phyloP scores from a whole-genome alignment of 352 stramenopile species.

The Globisporangium parvum region DNA sequence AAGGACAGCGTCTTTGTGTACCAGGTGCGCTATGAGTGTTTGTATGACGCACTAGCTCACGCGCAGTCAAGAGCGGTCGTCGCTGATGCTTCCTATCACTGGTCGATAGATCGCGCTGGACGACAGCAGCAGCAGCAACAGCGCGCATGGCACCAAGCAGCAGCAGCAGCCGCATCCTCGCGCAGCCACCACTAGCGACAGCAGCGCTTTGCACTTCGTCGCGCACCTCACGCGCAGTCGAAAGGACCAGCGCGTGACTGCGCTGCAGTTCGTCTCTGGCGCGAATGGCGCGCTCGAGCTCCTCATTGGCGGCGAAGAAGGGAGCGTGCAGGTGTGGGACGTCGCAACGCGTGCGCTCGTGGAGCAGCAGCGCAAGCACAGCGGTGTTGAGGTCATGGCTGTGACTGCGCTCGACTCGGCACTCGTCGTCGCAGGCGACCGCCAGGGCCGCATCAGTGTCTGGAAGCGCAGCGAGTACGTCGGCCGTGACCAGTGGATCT shows the following conservation, averaged over 20 bases:
- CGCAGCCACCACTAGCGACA: not conserved
- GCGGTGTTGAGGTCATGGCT: conserved; percentile 44
- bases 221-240: conserved; percentile 45
- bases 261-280: conserved; percentile 39
- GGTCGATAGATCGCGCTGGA: conserved; percentile 2
- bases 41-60: too few relatives aligned
- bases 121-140: not conserved
- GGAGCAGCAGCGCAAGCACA: conserved; percentile 66
- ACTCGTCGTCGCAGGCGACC: conserved; percentile 55
- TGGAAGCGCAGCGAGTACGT: conserved; percentile 56
- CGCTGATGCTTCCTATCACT: not conserved
- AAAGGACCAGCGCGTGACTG: conserved; percentile 55
- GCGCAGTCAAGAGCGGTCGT: not conserved
- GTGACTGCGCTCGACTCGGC: conserved; percentile 28
- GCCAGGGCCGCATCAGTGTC: conserved; percentile 44
- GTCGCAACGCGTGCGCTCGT: conserved; percentile 34
- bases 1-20: conserved; percentile 62
- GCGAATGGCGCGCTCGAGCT: conserved; percentile 26
- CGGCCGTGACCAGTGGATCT: not conserved
- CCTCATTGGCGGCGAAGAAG: conserved; percentile 54
- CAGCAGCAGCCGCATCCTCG: not conserved
- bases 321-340: conserved; percentile 72
- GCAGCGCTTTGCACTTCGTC: conserved; percentile 25
- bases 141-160: not conserved
- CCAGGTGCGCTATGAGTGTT: conserved; percentile 35